These are phyloP conservation scores for Lodderomyces margitis DNA, from an alignment of 1,139 yeast genomes.

Conservation along the genomic window DNA sequence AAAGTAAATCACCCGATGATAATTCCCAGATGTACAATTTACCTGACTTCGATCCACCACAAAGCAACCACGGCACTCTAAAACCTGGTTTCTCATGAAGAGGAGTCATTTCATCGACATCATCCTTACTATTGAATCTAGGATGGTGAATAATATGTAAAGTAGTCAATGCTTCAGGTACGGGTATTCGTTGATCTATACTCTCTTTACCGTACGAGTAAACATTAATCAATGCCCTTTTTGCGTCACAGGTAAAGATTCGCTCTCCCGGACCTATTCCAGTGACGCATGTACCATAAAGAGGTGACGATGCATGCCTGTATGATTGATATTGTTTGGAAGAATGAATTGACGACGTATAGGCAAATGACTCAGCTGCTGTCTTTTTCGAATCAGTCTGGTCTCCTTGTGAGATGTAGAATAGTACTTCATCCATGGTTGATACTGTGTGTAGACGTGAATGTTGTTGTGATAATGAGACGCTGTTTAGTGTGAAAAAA, in stretches of 20 bases:
- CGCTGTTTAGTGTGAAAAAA: too few species aligned
- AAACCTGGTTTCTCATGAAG: conserved; percentile 27
- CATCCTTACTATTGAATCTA: neutral
- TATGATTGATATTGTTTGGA: conserved; percentile 50
- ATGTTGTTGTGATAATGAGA: too few species aligned
- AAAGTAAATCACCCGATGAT: conserved; percentile 69
- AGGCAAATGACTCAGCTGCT: conserved; percentile 43
- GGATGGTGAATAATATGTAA: conserved; percentile 48
- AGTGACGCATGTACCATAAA: conserved; percentile 45
- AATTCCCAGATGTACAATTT: conserved; percentile 83
- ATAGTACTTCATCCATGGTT: conserved; percentile 61
- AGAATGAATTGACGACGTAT: conserved; percentile 49
- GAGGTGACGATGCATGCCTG: conserved; percentile 53
- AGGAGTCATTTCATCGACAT: neutral
- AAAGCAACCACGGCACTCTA: conserved; percentile 65
- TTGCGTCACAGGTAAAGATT: conserved; percentile 60
- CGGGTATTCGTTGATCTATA: conserved; percentile 77
- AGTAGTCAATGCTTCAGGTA: conserved; percentile 76
- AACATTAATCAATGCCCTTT: conserved; percentile 71
- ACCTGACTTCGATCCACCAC: conserved; percentile 73
- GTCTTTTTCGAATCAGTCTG: conserved; percentile 45
- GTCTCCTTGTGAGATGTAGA: conserved; percentile 52
- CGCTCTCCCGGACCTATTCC: conserved; percentile 46
- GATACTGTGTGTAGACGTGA: neutral
- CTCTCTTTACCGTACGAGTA: conserved; percentile 79